Evolutionary conservation across 2,329 filamentous ascomycete genomes (phyloP), one percentile per base, ranked within the genome.

Genomic region (Orbilia quercus): DNA sequence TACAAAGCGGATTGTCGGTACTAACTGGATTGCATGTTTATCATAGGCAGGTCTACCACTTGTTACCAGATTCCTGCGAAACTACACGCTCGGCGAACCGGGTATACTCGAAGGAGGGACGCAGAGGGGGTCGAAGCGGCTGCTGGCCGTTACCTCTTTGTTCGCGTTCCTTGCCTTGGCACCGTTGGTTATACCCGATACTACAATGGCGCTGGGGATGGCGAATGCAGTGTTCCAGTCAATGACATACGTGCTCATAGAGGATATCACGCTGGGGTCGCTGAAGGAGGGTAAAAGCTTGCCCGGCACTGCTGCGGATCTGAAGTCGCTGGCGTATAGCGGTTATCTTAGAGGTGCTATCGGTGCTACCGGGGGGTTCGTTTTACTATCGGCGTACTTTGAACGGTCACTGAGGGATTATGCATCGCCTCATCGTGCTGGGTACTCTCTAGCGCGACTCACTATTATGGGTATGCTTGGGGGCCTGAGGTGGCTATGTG

Each of bases 31-130:
- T 47, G 11, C 9, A 20, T 47, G 1, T 50, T 25, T 16, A n/a
- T 18, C 67, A 38, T 64, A 67, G 70, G 64, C 70, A 63, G 69
- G 69, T 55, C 40, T 73, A 66, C 69, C 69, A 20, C 53, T 73
- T 22, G 69, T 73, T 48, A 73, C 62, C 16, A 57, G 59, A 63
- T 69, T 74, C 20, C 57, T 74, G 48, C 70, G 70, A 59, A 74
- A 63, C 31, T 69, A 74, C 40, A 57, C 57, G 1, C 64, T 74
- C 31, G 70, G 63, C 22, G 70, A 74, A 25, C 70, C 70, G 6
- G 70, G 70, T n/a, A 63, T 74, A 22, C 42, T 74, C 11, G 70
- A 74, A 11, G 58, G 34, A 2, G 59, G 63, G 9, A 34, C 45
- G 47, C 50, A 54, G 20, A 57, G 63, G 36, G 63, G 64, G 1